A percentile compares a stretch with the other conserved stretches of the same genome.
Conservation (phyloP, 1,139 yeast genomes). For the Candida sanyaensis region DNA sequence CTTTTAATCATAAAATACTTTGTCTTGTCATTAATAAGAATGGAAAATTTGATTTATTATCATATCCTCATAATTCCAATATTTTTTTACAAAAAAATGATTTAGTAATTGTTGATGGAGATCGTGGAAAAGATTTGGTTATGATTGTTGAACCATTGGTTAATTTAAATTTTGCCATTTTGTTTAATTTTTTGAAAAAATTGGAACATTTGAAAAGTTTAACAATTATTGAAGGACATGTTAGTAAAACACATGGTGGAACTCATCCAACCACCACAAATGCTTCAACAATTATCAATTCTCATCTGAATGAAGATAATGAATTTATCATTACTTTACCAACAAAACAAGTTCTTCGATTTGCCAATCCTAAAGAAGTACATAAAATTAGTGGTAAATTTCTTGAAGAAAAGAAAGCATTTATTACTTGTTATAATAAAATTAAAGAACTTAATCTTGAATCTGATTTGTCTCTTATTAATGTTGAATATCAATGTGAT, state of each 20-base stretch:
- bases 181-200: slow-evolving; percentile 77
- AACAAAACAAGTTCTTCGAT: slow-evolving; percentile 49
- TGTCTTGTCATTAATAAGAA: slow-evolving; percentile 57
- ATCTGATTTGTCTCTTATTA: slow-evolving; percentile 48
- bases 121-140: slow-evolving; percentile 52
- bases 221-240: slow-evolving; percentile 40
- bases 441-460: slow-evolving; percentile 45
- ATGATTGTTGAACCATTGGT: slow-evolving; percentile 50
- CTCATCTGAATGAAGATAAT: slow-evolving; percentile 44
- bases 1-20: slow-evolving; percentile 43
- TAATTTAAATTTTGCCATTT: slow-evolving; percentile 57
- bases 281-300: slow-evolving; percentile 42
- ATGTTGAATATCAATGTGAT: slow-evolving; percentile 95
- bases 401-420: slow-evolving; percentile 50
- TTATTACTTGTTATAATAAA: slow-evolving; percentile 45
- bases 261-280: slow-evolving; percentile 39
- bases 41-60: slow-evolving; percentile 55
- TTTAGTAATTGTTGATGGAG: slow-evolving; percentile 53
- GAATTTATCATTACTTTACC: slow-evolving; percentile 51
- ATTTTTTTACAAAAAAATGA: slow-evolving; percentile 51
- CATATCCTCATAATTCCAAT: slow-evolving; percentile 48
- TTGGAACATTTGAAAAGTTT: slow-evolving; percentile 78
- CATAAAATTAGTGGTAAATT: slow-evolving; percentile 46
- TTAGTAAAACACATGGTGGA: slow-evolving; percentile 30
- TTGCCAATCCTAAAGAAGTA: slow-evolving; percentile 51